A percentile compares a stretch with the other conserved stretches of the same genome.
phyloP scores from a whole-genome alignment of 2,329 filamentous ascomycete genomes.

The Coleophoma eucalyptorum region DNA sequence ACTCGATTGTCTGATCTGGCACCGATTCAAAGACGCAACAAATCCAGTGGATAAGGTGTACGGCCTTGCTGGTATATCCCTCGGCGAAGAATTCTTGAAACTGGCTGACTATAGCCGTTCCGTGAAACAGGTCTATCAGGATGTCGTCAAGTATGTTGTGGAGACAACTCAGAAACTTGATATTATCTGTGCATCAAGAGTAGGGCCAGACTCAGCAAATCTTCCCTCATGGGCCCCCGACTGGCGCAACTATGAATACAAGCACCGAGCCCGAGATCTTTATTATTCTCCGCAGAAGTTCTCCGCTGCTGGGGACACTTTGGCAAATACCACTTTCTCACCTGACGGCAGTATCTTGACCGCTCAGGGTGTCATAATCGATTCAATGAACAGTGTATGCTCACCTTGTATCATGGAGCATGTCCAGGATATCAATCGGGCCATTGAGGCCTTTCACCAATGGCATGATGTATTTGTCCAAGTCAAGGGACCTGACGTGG shows the following conservation, averaged over 20 bases:
- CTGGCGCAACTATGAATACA: slow-evolving; percentile 17
- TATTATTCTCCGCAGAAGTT: background rate
- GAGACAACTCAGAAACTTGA: slow-evolving; percentile 22
- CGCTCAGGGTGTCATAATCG: background rate
- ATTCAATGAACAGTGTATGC: background rate
- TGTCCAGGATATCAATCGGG: background rate
- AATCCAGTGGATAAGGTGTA: slow-evolving; percentile 31
- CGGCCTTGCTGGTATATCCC: slow-evolving; percentile 29
- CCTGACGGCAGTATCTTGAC: background rate
- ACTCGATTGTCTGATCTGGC: slow-evolving; percentile 19
- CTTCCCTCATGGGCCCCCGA: slow-evolving; percentile 31
- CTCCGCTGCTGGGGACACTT: background rate
- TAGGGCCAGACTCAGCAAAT: slow-evolving; percentile 15
- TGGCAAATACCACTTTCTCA: background rate
- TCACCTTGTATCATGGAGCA: background rate
- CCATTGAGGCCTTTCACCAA: background rate
- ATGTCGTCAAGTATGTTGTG: slow-evolving; percentile 28
- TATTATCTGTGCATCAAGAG: slow-evolving; percentile 29
- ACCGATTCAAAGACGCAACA: slow-evolving; percentile 21
- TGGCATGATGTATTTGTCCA: background rate
- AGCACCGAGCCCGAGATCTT: background rate
- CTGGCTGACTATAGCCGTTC: slow-evolving; percentile 26
- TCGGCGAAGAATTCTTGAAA: slow-evolving; percentile 20
- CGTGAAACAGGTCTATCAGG: slow-evolving; percentile 28
- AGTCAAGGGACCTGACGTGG: background rate